Evolutionary conservation across 148 eudicot species (phyloP).

Genomic region (Heliosperma pusillum): DNA sequence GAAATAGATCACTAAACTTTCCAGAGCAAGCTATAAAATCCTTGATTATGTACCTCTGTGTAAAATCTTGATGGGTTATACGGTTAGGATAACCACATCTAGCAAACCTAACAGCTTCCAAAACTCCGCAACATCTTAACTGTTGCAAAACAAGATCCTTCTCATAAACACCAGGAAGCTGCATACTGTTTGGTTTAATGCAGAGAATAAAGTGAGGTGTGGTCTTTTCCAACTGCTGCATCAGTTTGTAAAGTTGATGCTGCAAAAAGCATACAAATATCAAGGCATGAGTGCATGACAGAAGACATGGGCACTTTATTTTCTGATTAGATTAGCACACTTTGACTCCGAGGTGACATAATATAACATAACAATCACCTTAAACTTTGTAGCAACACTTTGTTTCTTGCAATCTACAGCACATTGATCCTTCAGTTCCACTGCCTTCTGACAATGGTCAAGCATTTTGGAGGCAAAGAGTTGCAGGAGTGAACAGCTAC

Average conservation of each 20-base stretch:
- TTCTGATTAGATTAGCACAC: background rate
- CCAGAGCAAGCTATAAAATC: background rate
- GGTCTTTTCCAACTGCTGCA: conserved; percentile 81
- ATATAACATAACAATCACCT: conserved; percentile 42
- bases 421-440: conserved; percentile 30
- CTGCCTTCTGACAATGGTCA: conserved; percentile 35
- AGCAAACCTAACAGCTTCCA: conserved; percentile 82
- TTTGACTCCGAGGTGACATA: background rate
- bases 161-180: conserved; percentile 70
- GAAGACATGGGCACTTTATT: background rate
- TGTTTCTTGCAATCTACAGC: conserved; percentile 46
- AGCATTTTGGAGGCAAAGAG: conserved; percentile 51
- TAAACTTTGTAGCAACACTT: conserved; percentile 79
- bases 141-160: conserved; percentile 78
- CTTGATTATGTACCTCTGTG: conserved; percentile 52
- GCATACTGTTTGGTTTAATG: conserved; percentile 79
- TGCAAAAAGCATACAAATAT: conserved; percentile 30
- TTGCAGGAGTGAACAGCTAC: conserved; percentile 46
- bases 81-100: conserved; percentile 83
- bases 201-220: conserved; percentile 89
- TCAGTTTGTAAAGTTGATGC: conserved; percentile 77
- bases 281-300: background rate
- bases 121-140: conserved; percentile 84
- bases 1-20: background rate
- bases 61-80: conserved; percentile 80